Percentiles rank a stretch among this genome's conserved stretches.
Evolutionary conservation across 495 filamentous ascomycete species (phyloP).

Genomic region (Daldinia decipiens): DNA sequence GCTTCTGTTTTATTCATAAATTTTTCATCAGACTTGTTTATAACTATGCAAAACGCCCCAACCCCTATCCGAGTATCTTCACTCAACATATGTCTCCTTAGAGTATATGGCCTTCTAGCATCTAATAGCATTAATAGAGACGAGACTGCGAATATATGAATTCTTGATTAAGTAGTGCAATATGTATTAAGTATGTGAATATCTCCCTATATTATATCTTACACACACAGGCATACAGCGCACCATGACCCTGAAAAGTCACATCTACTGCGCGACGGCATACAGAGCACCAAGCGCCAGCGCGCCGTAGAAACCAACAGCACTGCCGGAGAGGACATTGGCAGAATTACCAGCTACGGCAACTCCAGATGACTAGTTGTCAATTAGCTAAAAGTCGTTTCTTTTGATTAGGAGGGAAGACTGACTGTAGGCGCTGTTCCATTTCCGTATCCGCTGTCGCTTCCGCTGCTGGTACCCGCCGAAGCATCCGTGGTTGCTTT

Average conservation of each 20-base stretch:
- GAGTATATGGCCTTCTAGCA: neutral
- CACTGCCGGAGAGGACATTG: constrained; percentile 21
- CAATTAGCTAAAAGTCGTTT: neutral
- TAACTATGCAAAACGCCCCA: neutral
- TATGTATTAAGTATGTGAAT: neutral
- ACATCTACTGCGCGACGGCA: constrained; percentile 29
- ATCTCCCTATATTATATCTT: neutral
- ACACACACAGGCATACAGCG: neutral
- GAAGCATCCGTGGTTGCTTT: constrained; percentile 7
- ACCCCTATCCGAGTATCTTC: neutral
- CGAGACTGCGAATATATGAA: neutral
- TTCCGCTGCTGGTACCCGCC: constrained; percentile 17
- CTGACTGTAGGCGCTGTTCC: constrained; percentile 37
- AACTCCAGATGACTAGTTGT: constrained; percentile 27
- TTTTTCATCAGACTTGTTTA: too few species aligned
- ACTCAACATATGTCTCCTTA: too few species aligned
- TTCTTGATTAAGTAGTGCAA: neutral
- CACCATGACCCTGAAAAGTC: neutral
- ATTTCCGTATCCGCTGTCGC: constrained; percentile 21
- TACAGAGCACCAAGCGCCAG: constrained; percentile 38
- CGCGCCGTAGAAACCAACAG: constrained; percentile 39
- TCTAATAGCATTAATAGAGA: neutral
- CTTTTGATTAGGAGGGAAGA: neutral
- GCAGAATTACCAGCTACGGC: constrained; percentile 25
- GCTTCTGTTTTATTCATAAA: too few species aligned